These are phyloP conservation scores for Nannizziopsis arthrosporioides DNA, from an alignment of 2,329 filamentous ascomycete species.

Conservation along the genomic window DNA sequence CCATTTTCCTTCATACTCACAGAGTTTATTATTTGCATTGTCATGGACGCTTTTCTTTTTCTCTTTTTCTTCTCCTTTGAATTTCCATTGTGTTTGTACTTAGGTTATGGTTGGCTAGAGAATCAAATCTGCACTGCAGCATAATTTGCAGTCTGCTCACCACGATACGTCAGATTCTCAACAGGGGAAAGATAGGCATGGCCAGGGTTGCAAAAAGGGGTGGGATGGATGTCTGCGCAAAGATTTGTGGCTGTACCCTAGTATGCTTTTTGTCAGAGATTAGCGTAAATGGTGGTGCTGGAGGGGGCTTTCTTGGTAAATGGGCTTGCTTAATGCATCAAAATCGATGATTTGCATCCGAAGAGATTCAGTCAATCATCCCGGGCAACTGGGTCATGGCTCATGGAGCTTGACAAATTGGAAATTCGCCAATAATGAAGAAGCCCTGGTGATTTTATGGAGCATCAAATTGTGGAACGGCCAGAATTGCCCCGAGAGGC, in stretches of 20 bases:
- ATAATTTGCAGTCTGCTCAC: neutral
- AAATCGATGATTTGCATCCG: conserved; percentile 1
- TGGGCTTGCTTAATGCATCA: too few species aligned
- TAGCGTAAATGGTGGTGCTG: too few species aligned
- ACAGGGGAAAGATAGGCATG: neutral
- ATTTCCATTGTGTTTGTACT: neutral
- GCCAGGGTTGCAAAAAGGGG: neutral
- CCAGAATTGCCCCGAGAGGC: too few species aligned
- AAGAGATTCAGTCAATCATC: neutral
- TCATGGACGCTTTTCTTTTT: neutral
- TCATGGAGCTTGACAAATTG: neutral
- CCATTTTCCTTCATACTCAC: neutral
- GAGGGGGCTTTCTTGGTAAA: too few species aligned
- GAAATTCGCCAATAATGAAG: neutral
- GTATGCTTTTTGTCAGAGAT: neutral
- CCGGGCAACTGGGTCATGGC: neutral
- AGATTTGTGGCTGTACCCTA: neutral
- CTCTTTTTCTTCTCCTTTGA: neutral
- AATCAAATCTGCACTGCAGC: neutral
- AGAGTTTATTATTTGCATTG: conserved; percentile 1
- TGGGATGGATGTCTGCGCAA: neutral
- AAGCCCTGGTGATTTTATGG: neutral
- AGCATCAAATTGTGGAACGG: neutral
- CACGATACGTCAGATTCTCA: neutral
- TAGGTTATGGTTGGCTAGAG: neutral